These are phyloP conservation scores for Diophrys sp. DNA, from an alignment of 73 alveolate genomes.

Conservation along the genomic window DNA sequence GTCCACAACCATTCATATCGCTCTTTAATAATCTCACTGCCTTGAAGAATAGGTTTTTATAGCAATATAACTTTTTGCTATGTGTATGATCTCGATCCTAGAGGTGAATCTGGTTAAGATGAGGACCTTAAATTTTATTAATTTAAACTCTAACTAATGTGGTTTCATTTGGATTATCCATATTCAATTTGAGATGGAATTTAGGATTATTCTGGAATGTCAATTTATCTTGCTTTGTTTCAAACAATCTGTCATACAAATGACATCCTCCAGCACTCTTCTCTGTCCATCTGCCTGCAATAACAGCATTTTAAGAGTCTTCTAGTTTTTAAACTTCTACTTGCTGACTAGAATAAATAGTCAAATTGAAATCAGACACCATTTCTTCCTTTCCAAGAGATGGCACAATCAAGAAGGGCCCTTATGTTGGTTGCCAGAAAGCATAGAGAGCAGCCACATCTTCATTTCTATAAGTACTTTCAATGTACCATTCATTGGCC, in stretches of 20 bases:
- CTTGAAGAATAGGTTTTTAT: no score
- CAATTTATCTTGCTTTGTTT: conserved; percentile 60
- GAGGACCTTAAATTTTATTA: no score
- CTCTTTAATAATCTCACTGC: no score
- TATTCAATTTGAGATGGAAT: conserved; percentile 47
- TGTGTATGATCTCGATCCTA: no score
- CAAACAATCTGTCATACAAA: conserved; percentile 76
- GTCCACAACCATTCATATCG: no score
- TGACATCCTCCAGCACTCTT: conserved; percentile 90
- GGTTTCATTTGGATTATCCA: conserved; percentile 47
- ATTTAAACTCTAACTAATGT: conserved; percentile 66
- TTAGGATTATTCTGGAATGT: conserved; percentile 86
- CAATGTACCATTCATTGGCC: conserved; percentile 77
- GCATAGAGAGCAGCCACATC: conserved; percentile 85
- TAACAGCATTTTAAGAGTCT: conserved; percentile 72
- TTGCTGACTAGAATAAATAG: conserved; percentile 73
- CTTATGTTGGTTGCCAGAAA: conserved; percentile 78
- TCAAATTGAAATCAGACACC: conserved; percentile 70
- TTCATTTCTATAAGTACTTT: conserved; percentile 66
- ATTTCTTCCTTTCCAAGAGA: conserved; percentile 63
- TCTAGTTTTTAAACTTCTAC: conserved; percentile 75
- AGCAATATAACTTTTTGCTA: no score
- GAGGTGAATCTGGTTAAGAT: no score
- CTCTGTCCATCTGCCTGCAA: conserved; percentile 80
- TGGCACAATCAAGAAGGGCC: conserved; percentile 88